phyloP scores from a whole-genome alignment of 495 filamentous ascomycete genomes.

The Filosporella fistucella region DNA sequence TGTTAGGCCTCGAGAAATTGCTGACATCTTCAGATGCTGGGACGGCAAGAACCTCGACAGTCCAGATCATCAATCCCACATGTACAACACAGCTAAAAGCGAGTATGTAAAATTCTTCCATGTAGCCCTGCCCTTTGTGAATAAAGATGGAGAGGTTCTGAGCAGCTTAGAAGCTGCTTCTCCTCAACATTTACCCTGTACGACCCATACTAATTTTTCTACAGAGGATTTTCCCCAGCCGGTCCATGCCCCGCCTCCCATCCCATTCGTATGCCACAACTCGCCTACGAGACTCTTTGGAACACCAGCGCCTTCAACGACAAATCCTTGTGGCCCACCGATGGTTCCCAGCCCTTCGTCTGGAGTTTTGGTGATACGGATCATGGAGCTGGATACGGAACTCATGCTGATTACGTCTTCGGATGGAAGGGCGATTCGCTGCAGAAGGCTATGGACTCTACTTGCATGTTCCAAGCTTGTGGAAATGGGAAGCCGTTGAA shows the following conservation, averaged over 20 bases:
- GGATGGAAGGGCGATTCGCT: slow-evolving; percentile 9
- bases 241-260: slow-evolving; percentile 4
- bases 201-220: too few relatives aligned
- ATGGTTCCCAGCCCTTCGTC: slow-evolving; percentile 1
- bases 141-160: too few relatives aligned
- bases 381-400: slow-evolving; percentile 1
- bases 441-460: background rate
- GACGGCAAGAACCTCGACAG: too few relatives aligned
- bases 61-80: slow-evolving; percentile 52
- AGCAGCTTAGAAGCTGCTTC: too few relatives aligned
- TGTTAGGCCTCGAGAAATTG: background rate
- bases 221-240: slow-evolving; percentile 3
- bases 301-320: slow-evolving; percentile 3
- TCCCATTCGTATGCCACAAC: slow-evolving; percentile 6
- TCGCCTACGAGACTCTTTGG: slow-evolving; percentile 7
- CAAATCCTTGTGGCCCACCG: slow-evolving; percentile 1
- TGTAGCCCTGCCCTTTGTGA: too few relatives aligned
- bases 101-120: too few relatives aligned
- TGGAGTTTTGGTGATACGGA: slow-evolving; percentile 7
- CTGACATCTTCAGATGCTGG: slow-evolving; percentile 52
- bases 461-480: slow-evolving; percentile 5
- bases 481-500: slow-evolving; percentile 4
- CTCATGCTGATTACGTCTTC: slow-evolving; percentile 10
- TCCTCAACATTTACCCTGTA: too few relatives aligned
- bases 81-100: slow-evolving; percentile 26